Evolutionary conservation across 345 rosid genomes (phyloP), one percentile per base, ranked within the genome.

Genomic region (Eucalyptus leucophloia): DNA sequence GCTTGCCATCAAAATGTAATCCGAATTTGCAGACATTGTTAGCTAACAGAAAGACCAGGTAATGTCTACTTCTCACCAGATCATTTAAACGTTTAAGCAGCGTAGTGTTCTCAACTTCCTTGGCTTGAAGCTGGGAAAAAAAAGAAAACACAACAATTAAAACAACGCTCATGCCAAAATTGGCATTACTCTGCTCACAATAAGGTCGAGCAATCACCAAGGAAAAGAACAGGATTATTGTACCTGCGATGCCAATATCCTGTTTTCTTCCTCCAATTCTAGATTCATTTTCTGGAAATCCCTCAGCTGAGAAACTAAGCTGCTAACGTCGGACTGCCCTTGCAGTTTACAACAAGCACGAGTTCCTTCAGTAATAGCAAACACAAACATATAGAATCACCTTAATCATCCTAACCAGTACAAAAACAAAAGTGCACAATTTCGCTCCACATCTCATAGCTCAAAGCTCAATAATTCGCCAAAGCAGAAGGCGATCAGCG

Each of bases 301-400:
- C 89, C 96, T 94, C 54, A 98, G 93, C 92, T 97, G 99, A 86
- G 99, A 93, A 86, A 96, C 96, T 89, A 98, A 92, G 90, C 97
- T 95, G 92, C 98, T 95, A 88, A 98, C 93, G 93, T 98, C 99
- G 6, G 94, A 92, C 99, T 98, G 96, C 94, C 89, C 42, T 60
- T 86, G 34, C 81, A 15, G 88, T 88, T 56, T 80, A 80, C 47
- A 90, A 42, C 12, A 58, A 44, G 42, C 14, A 44, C 62, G 77
- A 92, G 32, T 89, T 87, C 85, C 49, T 21, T 53, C 44, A 32
- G 40, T 89, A 40, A 77, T 40, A 77, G 85, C 47, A 11, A 77
- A 77, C 85, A 14, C 85, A 77, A 77, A 40, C 85, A 7, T 21
- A 77, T 77, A 77, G 47, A 12, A 21, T 40, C 47, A 37, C 85